A percentile compares a stretch with the other conserved stretches of the same genome.
Conservation (phyloP, 202 grass and related monocot species). For the Brachypodium distachyon region DNA sequence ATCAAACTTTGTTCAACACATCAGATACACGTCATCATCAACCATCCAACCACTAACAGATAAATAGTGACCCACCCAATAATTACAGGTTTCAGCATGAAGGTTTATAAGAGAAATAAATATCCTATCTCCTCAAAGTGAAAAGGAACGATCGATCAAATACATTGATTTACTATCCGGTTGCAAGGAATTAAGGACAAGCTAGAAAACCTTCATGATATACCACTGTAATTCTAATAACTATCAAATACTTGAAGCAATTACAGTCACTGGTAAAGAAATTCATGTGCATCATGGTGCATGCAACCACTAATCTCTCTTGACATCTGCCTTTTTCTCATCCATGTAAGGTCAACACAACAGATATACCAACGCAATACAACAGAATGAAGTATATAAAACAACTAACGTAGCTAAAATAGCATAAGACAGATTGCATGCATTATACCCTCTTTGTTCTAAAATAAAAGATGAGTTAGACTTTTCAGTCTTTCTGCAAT, state of each 20-base stretch:
- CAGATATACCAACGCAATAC: background rate
- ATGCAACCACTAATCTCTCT: background rate
- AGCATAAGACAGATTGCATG: background rate
- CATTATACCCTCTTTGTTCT: background rate
- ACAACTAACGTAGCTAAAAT: background rate
- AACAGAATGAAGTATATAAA: background rate
- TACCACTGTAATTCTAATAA: background rate
- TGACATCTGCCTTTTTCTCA: background rate
- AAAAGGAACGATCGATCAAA: background rate
- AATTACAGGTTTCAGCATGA: background rate
- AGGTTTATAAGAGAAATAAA: background rate
- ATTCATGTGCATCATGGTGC: background rate
- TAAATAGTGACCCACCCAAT: background rate
- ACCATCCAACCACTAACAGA: background rate
- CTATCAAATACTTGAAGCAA: background rate
- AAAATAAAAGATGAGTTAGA: conserved; percentile 2
- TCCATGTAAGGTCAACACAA: background rate
- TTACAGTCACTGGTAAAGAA: background rate
- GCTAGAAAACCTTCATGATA: background rate
- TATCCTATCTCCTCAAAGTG: background rate
- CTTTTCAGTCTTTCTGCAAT: conserved; percentile 12
- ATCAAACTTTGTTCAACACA: background rate
- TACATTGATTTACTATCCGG: background rate
- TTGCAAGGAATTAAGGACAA: background rate
- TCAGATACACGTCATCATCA: background rate